phyloP scores from a whole-genome alignment of 495 filamentous ascomycete genomes.

The Penicillium subrubescens region DNA sequence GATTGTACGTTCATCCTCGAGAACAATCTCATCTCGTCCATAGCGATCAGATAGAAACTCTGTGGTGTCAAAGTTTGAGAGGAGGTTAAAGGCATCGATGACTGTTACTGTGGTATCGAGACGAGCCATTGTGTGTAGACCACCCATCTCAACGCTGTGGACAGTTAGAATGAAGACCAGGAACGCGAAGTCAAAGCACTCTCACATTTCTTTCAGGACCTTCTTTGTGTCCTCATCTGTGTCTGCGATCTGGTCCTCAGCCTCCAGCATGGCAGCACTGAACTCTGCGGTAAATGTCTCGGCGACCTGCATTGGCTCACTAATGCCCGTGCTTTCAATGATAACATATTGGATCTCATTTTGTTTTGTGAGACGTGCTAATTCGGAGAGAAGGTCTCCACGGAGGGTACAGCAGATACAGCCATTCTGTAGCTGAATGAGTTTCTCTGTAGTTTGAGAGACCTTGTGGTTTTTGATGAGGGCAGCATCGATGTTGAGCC shows the following conservation, averaged over 20 bases:
- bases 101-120: constrained; percentile 63
- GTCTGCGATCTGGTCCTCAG: constrained; percentile 31
- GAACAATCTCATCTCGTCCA: constrained; percentile 40
- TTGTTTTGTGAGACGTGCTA: constrained; percentile 51
- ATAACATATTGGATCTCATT: constrained; percentile 58
- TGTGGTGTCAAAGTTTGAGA: constrained; percentile 58
- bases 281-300: constrained; percentile 61
- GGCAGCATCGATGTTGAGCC: constrained; percentile 59
- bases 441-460: constrained; percentile 53
- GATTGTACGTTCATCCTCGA: constrained; percentile 61
- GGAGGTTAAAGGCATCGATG: constrained; percentile 60
- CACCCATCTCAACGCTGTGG: constrained; percentile 48
- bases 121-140: constrained; percentile 52
- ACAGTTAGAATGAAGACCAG: constrained; percentile 1
- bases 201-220: constrained; percentile 44
- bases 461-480: constrained; percentile 55
- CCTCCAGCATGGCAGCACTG: constrained; percentile 44
- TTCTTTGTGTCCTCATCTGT: constrained; percentile 37
- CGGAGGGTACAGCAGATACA: constrained; percentile 65
- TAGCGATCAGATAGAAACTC: constrained; percentile 57
- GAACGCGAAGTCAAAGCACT: background rate
- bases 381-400: constrained; percentile 57
- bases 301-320: constrained; percentile 64
- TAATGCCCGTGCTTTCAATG: constrained; percentile 63
- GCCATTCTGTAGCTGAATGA: constrained; percentile 63